These are phyloP conservation scores for Pseudocohnilembus persalinus DNA, from an alignment of 169 alveolate species.

Conservation along the genomic window DNA sequence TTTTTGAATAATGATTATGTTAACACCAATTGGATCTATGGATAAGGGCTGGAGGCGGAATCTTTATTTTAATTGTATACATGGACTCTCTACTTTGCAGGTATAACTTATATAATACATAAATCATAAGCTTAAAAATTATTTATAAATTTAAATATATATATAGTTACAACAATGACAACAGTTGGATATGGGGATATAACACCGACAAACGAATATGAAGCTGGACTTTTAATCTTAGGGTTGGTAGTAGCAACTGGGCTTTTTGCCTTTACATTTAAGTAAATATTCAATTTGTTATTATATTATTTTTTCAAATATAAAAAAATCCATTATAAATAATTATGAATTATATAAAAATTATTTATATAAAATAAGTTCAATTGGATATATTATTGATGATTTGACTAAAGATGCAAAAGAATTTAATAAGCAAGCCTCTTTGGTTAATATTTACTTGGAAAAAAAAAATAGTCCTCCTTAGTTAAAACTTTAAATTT, in stretches of 20 bases:
- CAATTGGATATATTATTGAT: not conserved
- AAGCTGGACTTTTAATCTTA: not conserved
- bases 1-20: not conserved
- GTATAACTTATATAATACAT: not conserved
- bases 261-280: not conserved
- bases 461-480: not conserved
- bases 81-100: not conserved
- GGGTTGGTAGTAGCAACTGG: not conserved
- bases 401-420: not conserved
- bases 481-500: not conserved
- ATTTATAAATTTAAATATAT: too few species aligned
- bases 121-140: not conserved
- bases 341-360: too few species aligned
- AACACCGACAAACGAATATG: not conserved
- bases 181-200: not conserved
- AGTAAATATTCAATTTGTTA: too few species aligned
- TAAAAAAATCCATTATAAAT: too few species aligned
- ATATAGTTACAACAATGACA: too few species aligned
- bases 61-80: not conserved
- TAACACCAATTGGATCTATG: not conserved
- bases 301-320: too few species aligned
- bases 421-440: not conserved
- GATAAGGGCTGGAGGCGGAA: not conserved
- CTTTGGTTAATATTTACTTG: not conserved
- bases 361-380: too few species aligned